Percentiles rank a stretch among this genome's conserved stretches.
These are phyloP conservation scores for Tremella mesenterica DNA, from an alignment of 768 basidiomycete genomes.

Conservation along the genomic window DNA sequence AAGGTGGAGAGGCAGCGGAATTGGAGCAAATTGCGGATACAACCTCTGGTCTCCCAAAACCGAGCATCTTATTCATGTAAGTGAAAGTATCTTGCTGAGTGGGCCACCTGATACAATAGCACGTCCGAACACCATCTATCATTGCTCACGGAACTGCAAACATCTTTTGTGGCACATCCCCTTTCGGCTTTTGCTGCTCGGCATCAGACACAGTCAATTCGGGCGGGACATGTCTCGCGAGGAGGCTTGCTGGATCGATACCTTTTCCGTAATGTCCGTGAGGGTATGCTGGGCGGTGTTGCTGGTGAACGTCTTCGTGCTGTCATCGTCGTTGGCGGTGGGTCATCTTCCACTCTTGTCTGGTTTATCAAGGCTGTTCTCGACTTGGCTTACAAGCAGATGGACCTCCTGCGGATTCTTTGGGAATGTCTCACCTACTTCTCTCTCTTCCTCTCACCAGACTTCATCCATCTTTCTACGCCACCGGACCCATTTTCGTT, in stretches of 20 bases:
- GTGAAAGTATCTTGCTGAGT: constrained; percentile 5
- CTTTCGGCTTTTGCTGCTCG: constrained; percentile 61
- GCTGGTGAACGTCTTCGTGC: constrained; percentile 57
- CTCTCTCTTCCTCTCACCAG: constrained; percentile 66
- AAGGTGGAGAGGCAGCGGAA: constrained; percentile 11
- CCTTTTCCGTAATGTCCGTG: constrained; percentile 62
- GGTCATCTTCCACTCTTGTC: constrained; percentile 13
- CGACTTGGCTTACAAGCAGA: constrained; percentile 4
- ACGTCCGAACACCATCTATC: constrained; percentile 55
- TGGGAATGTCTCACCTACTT: constrained; percentile 56
- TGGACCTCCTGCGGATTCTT: constrained; percentile 11
- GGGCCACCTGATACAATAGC: constrained; percentile 16
- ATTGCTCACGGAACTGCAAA: constrained; percentile 52
- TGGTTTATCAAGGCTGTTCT: neutral
- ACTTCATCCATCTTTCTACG: constrained; percentile 54
- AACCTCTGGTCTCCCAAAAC: constrained; percentile 35
- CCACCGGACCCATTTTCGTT: constrained; percentile 69
- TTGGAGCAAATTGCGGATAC: neutral
- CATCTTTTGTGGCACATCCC: constrained; percentile 51
- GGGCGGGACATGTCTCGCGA: constrained; percentile 66
- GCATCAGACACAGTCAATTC: constrained; percentile 63
- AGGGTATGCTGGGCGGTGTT: constrained; percentile 54
- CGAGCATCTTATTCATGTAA: constrained; percentile 64
- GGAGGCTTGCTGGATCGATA: constrained; percentile 73
- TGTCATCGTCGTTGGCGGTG: constrained; percentile 67